These are phyloP conservation scores for Suhomyces sp. DNA, from an alignment of 805 yeast species.

Conservation along the genomic window DNA sequence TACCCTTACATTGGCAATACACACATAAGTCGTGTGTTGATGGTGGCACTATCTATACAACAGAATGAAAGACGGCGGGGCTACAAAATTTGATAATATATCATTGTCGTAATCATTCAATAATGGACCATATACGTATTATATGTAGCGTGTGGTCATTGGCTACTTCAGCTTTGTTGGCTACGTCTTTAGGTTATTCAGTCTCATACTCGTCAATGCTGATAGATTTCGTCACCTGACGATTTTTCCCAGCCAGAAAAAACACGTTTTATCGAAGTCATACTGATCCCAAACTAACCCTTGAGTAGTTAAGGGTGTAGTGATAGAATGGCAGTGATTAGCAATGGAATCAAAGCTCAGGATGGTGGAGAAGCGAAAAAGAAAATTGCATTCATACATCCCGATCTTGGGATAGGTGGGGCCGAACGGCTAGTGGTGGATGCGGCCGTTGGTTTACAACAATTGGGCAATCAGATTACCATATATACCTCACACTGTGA, in stretches of 20 bases:
- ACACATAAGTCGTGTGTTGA: no score
- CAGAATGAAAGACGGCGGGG: no score
- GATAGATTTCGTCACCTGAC: not conserved
- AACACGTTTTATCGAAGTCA: not conserved
- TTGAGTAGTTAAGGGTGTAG: not conserved
- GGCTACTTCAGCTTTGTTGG: not conserved
- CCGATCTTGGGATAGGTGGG: constrained; percentile 96
- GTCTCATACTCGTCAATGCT: not conserved
- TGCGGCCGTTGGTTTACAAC: constrained; percentile 84
- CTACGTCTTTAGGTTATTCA: no score
- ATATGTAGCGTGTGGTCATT: no score
- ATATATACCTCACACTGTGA: constrained; percentile 93
- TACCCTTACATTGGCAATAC: constrained; percentile 30
- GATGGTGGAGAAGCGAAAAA: not conserved
- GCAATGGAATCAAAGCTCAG: not conserved
- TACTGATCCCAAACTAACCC: not conserved
- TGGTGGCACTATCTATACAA: no score
- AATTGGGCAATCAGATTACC: constrained; percentile 52
- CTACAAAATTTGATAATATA: no score
- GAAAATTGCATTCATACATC: constrained; percentile 80
- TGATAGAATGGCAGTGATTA: not conserved
- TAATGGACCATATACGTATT: no score
- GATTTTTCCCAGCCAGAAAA: not conserved
- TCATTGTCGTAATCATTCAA: no score
- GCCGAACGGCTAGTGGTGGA: constrained; percentile 97